Evolutionary conservation across 306 rosid species (phyloP), one percentile per base, ranked within the genome.

Genomic region (Citrullus amarus): DNA sequence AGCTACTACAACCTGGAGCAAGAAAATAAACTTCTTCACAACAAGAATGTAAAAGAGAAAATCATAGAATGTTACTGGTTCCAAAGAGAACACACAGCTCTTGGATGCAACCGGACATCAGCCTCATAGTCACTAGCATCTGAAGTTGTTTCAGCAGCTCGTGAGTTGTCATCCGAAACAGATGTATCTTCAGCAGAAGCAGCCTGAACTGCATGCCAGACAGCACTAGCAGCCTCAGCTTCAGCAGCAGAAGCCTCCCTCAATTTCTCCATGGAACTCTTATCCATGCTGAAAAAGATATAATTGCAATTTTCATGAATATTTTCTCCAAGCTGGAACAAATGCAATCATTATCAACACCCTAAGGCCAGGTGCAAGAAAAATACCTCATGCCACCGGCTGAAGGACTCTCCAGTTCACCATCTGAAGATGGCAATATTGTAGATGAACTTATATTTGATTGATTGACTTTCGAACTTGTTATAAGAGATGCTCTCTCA

Each of bases 211-310:
- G 96, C 90, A 79, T 93, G 98, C 99, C 99, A 96, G 76, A 93
- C 98, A 82, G 99, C 98, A 85, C 77, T 85, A 9, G 98, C 99
- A 59, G 88, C 99, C 92, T 91, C 97, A 62, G 99, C 99, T 90
- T 96, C 99, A 46, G 98, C 99, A 82, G 99, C 98, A 75, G 99
- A 96, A 83, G 99, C 99, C 84, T 91, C 92, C 86, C 99, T 89
- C 79, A 96, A 88, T 86, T 96, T 95, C 89, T 95, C 99, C 90
- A 92, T 77, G 39, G 99, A 95, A 67, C 83, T 88, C 85, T 87
- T 89, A 82, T 91, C 99, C 93, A 93, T 84, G 80, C 93, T 86
- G 91, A 82, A 79, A 82, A 81, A 79, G 63, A 77, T 53, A 43
- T 3, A 62, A 17, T 60, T 50, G 16, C 75, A 48, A 1, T 13